Percentiles rank a stretch among this genome's conserved stretches.
These are phyloP conservation scores for Microcyclospora tardicrescens DNA, from an alignment of 2,329 filamentous ascomycete genomes.

Conservation along the genomic window DNA sequence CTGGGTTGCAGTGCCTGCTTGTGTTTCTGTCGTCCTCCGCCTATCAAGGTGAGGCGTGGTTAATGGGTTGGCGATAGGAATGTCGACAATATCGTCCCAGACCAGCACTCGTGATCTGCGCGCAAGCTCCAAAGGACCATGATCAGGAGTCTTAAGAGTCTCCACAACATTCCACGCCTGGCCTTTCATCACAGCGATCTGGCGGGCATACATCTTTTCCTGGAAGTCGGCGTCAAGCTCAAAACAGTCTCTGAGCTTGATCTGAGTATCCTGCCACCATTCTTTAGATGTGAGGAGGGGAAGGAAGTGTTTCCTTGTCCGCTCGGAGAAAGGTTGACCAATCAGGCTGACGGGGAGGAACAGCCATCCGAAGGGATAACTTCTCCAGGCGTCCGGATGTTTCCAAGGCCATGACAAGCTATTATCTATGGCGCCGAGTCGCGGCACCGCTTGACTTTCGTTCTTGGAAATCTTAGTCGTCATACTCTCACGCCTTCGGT, in stretches of 20 bases:
- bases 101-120: constrained; percentile 83
- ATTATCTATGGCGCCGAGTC: constrained; percentile 90
- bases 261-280: constrained; percentile 94
- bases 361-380: constrained; percentile 96
- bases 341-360: constrained; percentile 95
- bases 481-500: constrained; percentile 64
- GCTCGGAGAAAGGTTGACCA: constrained; percentile 88
- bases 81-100: constrained; percentile 95
- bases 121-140: constrained; percentile 87
- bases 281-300: constrained; percentile 84
- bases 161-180: constrained; percentile 99
- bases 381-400: constrained; percentile 81
- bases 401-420: constrained; percentile 99
- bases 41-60: constrained; percentile 74
- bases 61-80: constrained; percentile 87
- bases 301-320: constrained; percentile 88
- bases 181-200: constrained; percentile 98
- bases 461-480: constrained; percentile 39
- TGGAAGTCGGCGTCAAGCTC: constrained; percentile 91
- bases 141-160: constrained; percentile 81
- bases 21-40: constrained; percentile 42
- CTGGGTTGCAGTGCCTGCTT: constrained; percentile 10
- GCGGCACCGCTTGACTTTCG: constrained; percentile 47
- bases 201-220: constrained; percentile 96
- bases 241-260: constrained; percentile 75